Percentiles rank a stretch among this genome's conserved stretches.
These are phyloP conservation scores for Coemansia sp. DNA, from an alignment of 192 early-diverging fungal genomes.

Conservation along the genomic window DNA sequence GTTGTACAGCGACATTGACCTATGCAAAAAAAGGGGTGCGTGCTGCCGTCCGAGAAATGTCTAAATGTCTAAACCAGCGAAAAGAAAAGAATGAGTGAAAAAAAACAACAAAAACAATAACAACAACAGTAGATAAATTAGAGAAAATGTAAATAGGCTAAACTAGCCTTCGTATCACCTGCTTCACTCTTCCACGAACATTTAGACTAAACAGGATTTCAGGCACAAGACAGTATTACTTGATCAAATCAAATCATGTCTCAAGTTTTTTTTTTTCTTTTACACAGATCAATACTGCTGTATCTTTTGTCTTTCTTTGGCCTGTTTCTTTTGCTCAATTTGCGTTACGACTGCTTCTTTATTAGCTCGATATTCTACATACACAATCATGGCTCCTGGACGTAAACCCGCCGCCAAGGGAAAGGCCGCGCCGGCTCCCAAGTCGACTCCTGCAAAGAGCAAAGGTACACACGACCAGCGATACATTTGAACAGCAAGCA, in stretches of 20 bases:
- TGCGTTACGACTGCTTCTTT: background rate
- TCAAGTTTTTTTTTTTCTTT: background rate
- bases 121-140: background rate
- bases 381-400: slow-evolving; percentile 13
- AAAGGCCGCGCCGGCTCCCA: slow-evolving; percentile 17
- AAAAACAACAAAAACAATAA: background rate
- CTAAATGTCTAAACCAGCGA: background rate
- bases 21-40: background rate
- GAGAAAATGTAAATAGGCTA: background rate
- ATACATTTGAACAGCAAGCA: background rate
- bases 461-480: slow-evolving; percentile 11
- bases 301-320: background rate
- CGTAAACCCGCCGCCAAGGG: slow-evolving; percentile 10
- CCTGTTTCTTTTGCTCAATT: background rate
- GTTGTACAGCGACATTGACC: slow-evolving; percentile 28
- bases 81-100: background rate
- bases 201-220: background rate
- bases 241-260: background rate
- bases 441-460: slow-evolving; percentile 12
- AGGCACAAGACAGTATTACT: background rate
- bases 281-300: too few species aligned
- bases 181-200: background rate
- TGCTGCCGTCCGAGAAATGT: background rate
- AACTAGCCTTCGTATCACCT: background rate
- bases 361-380: background rate